Base-by-base conservation (phyloP, 208 protist species). In the Leishmania martiniquensis region DNA sequence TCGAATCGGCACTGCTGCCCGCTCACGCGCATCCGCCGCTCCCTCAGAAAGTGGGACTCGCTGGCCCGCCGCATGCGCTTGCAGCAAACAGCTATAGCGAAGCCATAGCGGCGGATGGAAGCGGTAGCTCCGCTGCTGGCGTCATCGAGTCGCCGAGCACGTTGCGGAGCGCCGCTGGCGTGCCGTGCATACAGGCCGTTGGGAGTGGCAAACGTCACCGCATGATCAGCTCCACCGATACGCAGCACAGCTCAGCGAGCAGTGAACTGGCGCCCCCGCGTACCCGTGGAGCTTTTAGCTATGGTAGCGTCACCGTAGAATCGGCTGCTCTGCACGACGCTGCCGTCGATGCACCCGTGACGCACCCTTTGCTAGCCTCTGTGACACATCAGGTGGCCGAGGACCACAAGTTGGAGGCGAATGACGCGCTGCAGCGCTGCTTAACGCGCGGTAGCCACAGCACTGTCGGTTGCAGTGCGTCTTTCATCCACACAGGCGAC, bases 221-320 rank as follows among this genome's bases (percentile, higher is more conserved):
- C 52, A 73, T 79, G 20, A 49, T 76, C 67, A 72, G 74, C 29
- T 83, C 80, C 22, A 73, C 72, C 13, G 74, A 83, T 29, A 79
- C 80, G 54, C 74, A 83, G 70, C 74, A 83, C 74, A 83, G 74
- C 47, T 32, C 76, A n/a, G 49, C 80, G 4, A 76, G 80, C 59
- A 80, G 70, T 62, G 76, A 67, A 52, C 66, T 55, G 37, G 70
- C 74, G 37, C 70, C 62, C 20, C 75, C 74, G 32, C 75, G 80
- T 22, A 49, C 51, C 52, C 76, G 34, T 51, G 67, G 80, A 1
- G 75, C 75, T 6, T 29, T 76, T 4, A 51, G 72, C 44, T 57
- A 79, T 4, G 25, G 25, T 1, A 39, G 42, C 57, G 25, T 47
- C 37, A 55, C 20, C 9, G 72, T 1, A n/a, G 32, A 62, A 10